Evolutionary conservation across 2,329 filamentous ascomycete genomes (phyloP), one percentile per base, ranked within the genome.

Genomic region (Meredithiella fracta): DNA sequence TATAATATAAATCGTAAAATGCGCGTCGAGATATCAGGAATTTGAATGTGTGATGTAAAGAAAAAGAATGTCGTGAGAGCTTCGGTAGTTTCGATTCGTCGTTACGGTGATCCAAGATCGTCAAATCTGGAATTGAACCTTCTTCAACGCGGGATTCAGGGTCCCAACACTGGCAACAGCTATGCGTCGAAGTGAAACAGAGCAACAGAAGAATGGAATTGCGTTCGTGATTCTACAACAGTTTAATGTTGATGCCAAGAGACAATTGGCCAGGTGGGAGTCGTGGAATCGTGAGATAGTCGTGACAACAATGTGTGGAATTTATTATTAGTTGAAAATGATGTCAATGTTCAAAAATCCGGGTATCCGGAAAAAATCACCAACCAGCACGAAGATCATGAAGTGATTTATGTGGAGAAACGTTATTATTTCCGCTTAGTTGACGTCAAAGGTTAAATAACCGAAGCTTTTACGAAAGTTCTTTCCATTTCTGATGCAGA

Each of bases 201-300:
- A 50, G 49, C 34, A 22, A 26, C 23, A 51, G 17, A 38, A 20
- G 34, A 38, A 34, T 38, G 26, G 22, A 51, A 51, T 11, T 31
- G 49, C 29, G 47, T 23, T 51, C 49, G 49, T 51, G 26, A 51
- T 51, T 17, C 49, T 51, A 51, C n/a, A 26, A 34, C 23, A 11
- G n/a, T 11, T 15, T 44, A 44, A 44, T 44, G 8, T n/a, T n/a
- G 11, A 17, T 3, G 20, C 40, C 3, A 22, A 44, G 2, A 44
- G 15, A 17, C 15, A 44, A 22, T 44, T n/a, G 40, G 17, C n/a
- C 15, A 44, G 8, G 20, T n/a, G 2, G 29, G 5, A 11, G 29
- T 11, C 29, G 29, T 34, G 11, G 11, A 34, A 5, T 22, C 17
- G 40, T 25, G 44, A 49, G 11, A 9, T 11, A 15, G 44, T 49